phyloP scores from a whole-genome alignment of 805 yeast species.

The Barnettozyma populi region DNA sequence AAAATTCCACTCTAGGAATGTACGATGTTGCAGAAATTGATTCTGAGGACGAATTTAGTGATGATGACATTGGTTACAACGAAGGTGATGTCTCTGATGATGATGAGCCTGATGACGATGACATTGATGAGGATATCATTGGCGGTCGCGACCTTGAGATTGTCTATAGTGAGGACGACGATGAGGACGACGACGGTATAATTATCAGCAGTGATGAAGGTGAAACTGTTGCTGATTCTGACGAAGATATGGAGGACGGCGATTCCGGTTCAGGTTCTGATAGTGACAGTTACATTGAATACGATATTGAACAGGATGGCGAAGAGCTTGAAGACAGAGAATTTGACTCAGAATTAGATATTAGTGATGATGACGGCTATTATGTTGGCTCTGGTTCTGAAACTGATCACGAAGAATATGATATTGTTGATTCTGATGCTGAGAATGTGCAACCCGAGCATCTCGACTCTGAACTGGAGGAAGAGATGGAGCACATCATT shows the following conservation, averaged over 20 bases:
- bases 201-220: conserved; percentile 27
- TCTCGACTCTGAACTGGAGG: conserved; percentile 10
- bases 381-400: conserved; percentile 26
- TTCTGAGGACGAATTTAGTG: conserved; percentile 56
- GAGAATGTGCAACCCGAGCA: conserved; percentile 3
- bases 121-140: conserved; percentile 17
- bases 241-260: conserved; percentile 10
- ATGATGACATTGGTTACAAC: conserved; percentile 42
- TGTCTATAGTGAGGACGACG: conserved; percentile 31
- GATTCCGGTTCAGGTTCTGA: conserved; percentile 10
- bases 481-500: conserved; percentile 8
- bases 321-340: conserved; percentile 21
- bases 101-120: conserved; percentile 29
- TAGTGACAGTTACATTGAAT: conserved; percentile 10
- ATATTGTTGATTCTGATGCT: conserved; percentile 11
- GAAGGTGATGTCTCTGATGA: conserved; percentile 35
- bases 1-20: conserved; percentile 91
- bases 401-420: conserved; percentile 19
- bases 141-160: conserved; percentile 24
- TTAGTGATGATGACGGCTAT: conserved; percentile 10
- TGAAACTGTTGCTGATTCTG: conserved; percentile 16
- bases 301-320: conserved; percentile 16
- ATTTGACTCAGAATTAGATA: conserved; percentile 11
- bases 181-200: conserved; percentile 28
- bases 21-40: conserved; percentile 76